phyloP scores from a whole-genome alignment of 2,329 filamentous ascomycete species.

The Xylariaceae sp. region DNA sequence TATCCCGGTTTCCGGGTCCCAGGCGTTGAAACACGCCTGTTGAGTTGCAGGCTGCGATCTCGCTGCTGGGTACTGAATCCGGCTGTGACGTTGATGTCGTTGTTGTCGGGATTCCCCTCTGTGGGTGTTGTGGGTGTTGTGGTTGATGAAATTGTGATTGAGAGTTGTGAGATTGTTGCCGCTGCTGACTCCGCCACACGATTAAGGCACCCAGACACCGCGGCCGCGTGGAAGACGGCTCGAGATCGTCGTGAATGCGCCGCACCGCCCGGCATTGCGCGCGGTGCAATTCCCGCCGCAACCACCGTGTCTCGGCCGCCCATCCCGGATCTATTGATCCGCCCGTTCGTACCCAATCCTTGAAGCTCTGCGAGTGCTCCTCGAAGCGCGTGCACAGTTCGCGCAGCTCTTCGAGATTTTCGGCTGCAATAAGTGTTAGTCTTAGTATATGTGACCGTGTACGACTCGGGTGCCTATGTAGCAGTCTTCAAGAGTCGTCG shows the following conservation, averaged over 20 bases:
- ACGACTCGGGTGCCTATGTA: not conserved
- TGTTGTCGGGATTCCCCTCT: slow-evolving; percentile 9
- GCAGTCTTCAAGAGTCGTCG: not conserved
- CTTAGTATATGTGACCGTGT: not conserved
- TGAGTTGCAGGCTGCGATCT: slow-evolving; percentile 57
- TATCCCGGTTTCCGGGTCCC: slow-evolving; percentile 54
- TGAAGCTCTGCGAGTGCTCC: slow-evolving; percentile 57
- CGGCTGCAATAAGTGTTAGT: slow-evolving; percentile 47
- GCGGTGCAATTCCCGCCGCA: slow-evolving; percentile 61
- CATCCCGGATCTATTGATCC: slow-evolving; percentile 63
- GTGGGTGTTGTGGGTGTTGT: slow-evolving; percentile 6
- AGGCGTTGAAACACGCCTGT: slow-evolving; percentile 64
- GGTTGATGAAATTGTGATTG: slow-evolving; percentile 17
- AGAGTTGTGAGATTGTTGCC: slow-evolving; percentile 27
- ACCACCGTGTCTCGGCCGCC: slow-evolving; percentile 57
- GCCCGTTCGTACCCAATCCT: slow-evolving; percentile 61
- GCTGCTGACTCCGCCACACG: slow-evolving; percentile 57
- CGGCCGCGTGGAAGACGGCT: slow-evolving; percentile 48
- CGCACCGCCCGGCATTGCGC: slow-evolving; percentile 64
- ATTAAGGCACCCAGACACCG: slow-evolving; percentile 65
- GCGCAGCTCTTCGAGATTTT: slow-evolving; percentile 59
- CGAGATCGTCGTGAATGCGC: slow-evolving; percentile 59
- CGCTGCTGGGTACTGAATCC: slow-evolving; percentile 34
- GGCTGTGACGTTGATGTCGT: slow-evolving; percentile 6
- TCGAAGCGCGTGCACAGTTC: slow-evolving; percentile 53